phyloP scores from a whole-genome alignment of 2,329 filamentous ascomycete species.

The Pseudonectria buxi region DNA sequence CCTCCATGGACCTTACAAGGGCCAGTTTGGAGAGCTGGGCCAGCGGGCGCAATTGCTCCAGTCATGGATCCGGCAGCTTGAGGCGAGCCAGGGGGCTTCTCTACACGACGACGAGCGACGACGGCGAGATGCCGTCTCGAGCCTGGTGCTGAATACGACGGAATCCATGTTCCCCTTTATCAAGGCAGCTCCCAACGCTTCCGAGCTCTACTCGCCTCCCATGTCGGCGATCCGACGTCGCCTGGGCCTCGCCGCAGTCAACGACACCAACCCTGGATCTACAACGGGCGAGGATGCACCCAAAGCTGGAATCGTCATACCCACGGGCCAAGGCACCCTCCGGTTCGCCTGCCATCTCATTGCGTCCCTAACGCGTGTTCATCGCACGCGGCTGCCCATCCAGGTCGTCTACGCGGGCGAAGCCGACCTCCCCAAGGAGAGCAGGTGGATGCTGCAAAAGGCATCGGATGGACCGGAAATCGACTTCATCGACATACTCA shows the following conservation, averaged over 20 bases:
- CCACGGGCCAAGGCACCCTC: slow-evolving; percentile 24
- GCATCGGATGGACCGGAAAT: slow-evolving; percentile 12
- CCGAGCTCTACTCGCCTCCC: slow-evolving; percentile 7
- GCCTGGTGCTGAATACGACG: slow-evolving; percentile 1
- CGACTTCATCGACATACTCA: slow-evolving; percentile 27
- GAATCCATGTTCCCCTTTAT: slow-evolving; percentile 22
- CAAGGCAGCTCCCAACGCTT: not conserved
- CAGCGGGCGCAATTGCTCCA: slow-evolving; percentile 17
- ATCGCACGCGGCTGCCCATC: slow-evolving; percentile 27
- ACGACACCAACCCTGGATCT: slow-evolving; percentile 9
- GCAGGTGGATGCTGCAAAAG: slow-evolving; percentile 19
- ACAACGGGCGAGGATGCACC: too few relatives aligned
- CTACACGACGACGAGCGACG: not conserved
- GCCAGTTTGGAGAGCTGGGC: slow-evolving; percentile 27
- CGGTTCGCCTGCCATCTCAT: slow-evolving; percentile 31
- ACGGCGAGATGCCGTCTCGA: slow-evolving; percentile 4
- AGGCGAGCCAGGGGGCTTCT: not conserved
- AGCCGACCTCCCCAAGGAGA: slow-evolving; percentile 18
- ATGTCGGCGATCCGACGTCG: slow-evolving; percentile 7
- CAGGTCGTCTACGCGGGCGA: slow-evolving; percentile 32
- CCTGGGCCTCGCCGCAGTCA: slow-evolving; percentile 6
- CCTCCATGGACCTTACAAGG: slow-evolving; percentile 22
- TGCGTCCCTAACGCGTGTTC: slow-evolving; percentile 23
- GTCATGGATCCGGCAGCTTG: slow-evolving; percentile 14
- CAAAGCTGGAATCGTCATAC: slow-evolving; percentile 30